Percentiles rank a stretch among this genome's conserved stretches.
phyloP scores from a whole-genome alignment of 2,329 filamentous ascomycete genomes.

The Lomentospora prolificans region DNA sequence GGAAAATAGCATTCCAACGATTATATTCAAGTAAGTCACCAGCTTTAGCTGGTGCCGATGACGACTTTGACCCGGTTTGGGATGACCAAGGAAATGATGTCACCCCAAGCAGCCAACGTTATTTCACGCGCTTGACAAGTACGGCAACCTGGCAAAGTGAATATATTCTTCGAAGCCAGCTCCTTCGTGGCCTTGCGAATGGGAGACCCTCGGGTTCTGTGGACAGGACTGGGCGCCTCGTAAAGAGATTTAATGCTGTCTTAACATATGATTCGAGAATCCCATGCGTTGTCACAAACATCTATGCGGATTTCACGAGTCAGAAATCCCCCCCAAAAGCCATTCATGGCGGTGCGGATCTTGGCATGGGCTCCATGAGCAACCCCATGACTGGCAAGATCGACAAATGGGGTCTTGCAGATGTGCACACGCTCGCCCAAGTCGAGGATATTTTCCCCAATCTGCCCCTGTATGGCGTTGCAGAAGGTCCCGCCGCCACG shows the following conservation, averaged over 20 bases:
- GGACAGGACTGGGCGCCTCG: conserved; percentile 35
- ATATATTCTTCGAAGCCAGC: conserved; percentile 77
- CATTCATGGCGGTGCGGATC: conserved; percentile 72
- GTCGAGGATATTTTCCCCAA: conserved; percentile 69
- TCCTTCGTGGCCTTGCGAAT: conserved; percentile 69
- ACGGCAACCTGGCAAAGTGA: conserved; percentile 94
- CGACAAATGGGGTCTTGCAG: conserved; percentile 72
- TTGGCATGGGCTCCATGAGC: conserved; percentile 69
- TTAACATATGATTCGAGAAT: conserved; percentile 81
- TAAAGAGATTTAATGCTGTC: conserved; percentile 62
- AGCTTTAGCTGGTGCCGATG: conserved; percentile 15
- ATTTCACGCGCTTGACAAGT: conserved; percentile 72
- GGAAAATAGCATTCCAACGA: conserved; percentile 85
- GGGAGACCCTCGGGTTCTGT: conserved; percentile 62
- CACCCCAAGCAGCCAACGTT: conserved; percentile 58
- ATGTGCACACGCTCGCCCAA: conserved; percentile 65
- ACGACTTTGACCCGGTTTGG: conserved; percentile 15
- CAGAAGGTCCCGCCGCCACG: conserved; percentile 65
- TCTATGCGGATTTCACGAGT: conserved; percentile 66
- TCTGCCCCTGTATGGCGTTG: conserved; percentile 66
- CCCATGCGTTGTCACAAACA: conserved; percentile 65
- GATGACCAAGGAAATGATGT: conserved; percentile 35
- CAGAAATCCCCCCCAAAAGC: conserved; percentile 68
- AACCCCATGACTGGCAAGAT: conserved; percentile 69
- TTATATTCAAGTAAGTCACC: conserved; percentile 48